Base-by-base conservation (phyloP, 352 stramenopile species). In the Pythium biforme region DNA sequence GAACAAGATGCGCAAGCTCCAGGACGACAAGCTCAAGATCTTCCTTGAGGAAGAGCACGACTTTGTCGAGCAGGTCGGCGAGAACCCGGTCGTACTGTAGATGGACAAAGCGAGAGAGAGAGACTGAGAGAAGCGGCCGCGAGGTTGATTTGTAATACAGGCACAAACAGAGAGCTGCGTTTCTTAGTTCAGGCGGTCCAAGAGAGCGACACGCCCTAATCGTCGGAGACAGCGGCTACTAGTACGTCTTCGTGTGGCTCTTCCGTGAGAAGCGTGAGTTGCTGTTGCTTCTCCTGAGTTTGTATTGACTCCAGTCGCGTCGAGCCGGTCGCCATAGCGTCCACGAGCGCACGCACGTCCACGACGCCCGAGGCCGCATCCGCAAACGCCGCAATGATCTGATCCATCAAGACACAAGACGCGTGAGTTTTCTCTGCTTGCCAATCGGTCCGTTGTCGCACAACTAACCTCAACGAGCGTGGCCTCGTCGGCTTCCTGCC, bases 1-100 rank as follows among this genome's bases (percentile, higher is more conserved):
- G 62, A 99, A 99, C 78, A 97, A 96, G 72, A 94, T 99, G 72
- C 85, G 97, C 59, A 86, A 96, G 62, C 74, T 92, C 54, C 96
- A 97, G 66, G 94, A 98, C 64, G 88, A 98, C 76, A 97, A 98
- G 75, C 84, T 99, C 61, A 97, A 97, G 67, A 98, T 99, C 73
- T 99, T 98, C 70, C 72, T 96, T 27, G 96, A 85, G 51, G 75
- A 92, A 8, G 65, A 93, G 31, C 97, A 99, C 85, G 92, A 97
- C 46, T 96, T 98, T 74, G 67, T 74, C 3, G 71, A 77, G 20
- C 76, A 98, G 65, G 79, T 99, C 55, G 86, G 86, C 12, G 76
- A 90, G 68, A 92, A 93, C 71, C 86, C 86, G 25, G 75, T 88
- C 37, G 86, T 94, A 46, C 68, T 92, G 72, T 95, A 92, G 62